Evolutionary conservation across 768 basidiomycete genomes (phyloP), one percentile per base, ranked within the genome.

Genomic region (Suillus spraguei): DNA sequence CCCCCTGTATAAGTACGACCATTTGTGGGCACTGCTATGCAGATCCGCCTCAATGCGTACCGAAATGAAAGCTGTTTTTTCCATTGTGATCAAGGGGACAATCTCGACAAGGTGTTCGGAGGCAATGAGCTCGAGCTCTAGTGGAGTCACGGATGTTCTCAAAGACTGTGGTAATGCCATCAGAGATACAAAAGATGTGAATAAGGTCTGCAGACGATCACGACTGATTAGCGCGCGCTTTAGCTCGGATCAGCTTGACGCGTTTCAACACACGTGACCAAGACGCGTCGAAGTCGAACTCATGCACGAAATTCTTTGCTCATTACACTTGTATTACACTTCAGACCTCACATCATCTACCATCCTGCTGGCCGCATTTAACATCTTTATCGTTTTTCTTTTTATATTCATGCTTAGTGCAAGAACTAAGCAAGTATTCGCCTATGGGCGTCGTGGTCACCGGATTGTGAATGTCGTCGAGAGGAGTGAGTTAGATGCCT

Each of bases 1-100:
- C 89, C 60, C 94, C 95, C 95, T 97, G 9, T 42, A 46, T 33
- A 10, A 42, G 20, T 22, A 47, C 35, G 28, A 20, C 58, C 47
- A 33, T 36, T 22, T 38, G 33, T 22, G 20, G 52, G 24, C n/a
- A 60, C 22, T 24, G 13, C 33, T 33, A 22, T 35, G 39, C 53
- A 56, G 24, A 17, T 60, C 22, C 60, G 14, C 58, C 62, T 53
- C 20, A 24, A 59, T 17, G 49, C 36, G n/a, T 41, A 53, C 95
- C 75, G 95, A 94, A 65, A 98, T 92, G 71, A 98, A 91, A 36
- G 95, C 89, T 32, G 95, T 95, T 67, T 83, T 86, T 70, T 95
- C 93, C 93, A 97, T 96, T 8, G 90, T 81, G 65, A 97, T 92
- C 33, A 94, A 80, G 1, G 95, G 95, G 2, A 95, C 83, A 63